Evolutionary conservation across 1,139 yeast genomes (phyloP).

Genomic region (Pneumocystis jirovecii): DNA sequence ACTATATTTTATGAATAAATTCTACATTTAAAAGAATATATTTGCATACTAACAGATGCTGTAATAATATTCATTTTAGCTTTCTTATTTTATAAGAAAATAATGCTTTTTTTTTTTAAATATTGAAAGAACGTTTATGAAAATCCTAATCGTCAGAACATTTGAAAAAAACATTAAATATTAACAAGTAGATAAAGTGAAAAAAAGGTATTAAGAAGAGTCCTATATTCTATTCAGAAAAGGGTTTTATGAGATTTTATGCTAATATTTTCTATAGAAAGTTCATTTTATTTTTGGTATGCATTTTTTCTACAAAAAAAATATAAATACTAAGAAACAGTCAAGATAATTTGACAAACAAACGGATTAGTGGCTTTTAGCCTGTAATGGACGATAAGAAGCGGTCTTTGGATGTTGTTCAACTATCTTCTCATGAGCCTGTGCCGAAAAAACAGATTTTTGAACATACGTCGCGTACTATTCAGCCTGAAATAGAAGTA

Average conservation of each 20-base stretch:
- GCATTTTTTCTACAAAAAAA: not conserved
- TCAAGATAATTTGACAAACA: not conserved
- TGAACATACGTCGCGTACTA: not conserved
- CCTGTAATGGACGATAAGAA: not conserved
- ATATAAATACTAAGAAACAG: not conserved
- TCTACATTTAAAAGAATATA: not conserved
- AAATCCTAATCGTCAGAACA: too few species aligned
- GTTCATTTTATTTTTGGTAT: not conserved
- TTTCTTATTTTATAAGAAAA: not conserved
- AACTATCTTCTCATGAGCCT: not conserved
- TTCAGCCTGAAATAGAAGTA: slow-evolving; percentile 12
- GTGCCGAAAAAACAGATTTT: not conserved
- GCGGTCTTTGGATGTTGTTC: not conserved
- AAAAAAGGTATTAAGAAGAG: not conserved
- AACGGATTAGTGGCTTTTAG: not conserved
- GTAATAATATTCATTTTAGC: not conserved
- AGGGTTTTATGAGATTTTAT: not conserved
- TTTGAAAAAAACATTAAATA: too few species aligned
- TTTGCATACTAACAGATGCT: not conserved
- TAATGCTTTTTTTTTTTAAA: not conserved
- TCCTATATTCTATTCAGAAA: too few species aligned
- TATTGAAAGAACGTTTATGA: not conserved
- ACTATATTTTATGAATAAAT: not conserved
- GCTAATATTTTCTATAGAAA: too few species aligned
- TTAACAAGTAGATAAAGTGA: not conserved